phyloP scores from a whole-genome alignment of 1,284 basidiomycete genomes.

The Malassezia caprae region DNA sequence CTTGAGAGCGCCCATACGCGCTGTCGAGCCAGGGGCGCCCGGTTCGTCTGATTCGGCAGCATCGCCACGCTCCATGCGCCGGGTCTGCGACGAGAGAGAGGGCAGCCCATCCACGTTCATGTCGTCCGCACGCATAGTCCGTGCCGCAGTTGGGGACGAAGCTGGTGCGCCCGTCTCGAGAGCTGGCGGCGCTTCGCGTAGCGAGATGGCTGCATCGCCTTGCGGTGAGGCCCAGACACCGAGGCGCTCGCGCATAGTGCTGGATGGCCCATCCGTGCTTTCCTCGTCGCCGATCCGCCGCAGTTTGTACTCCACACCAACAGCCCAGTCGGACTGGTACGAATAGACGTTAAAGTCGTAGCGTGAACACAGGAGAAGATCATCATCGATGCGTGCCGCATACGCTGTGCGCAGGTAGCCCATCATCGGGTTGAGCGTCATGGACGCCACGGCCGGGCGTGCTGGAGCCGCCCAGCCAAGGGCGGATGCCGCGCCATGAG shows the following conservation, averaged over 20 bases:
- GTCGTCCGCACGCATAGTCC: background rate
- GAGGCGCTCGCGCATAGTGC: background rate
- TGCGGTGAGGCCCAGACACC: constrained; percentile 1
- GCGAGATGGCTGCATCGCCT: background rate
- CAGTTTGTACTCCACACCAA: constrained; percentile 53
- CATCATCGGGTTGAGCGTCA: constrained; percentile 90
- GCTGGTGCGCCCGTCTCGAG: background rate
- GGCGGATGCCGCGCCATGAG: constrained; percentile 53
- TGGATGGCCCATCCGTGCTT: background rate
- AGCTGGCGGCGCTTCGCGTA: constrained; percentile 7
- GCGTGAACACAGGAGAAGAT: constrained; percentile 76
- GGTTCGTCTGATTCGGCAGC: background rate
- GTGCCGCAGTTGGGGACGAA: background rate
- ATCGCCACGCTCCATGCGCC: background rate
- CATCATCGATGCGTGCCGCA: constrained; percentile 71
- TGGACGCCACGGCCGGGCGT: constrained; percentile 73
- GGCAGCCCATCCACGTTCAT: background rate
- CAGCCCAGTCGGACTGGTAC: constrained; percentile 87
- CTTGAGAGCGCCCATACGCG: constrained; percentile 65
- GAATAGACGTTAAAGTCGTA: constrained; percentile 96
- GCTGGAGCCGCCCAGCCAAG: constrained; percentile 24
- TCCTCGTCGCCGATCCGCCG: constrained; percentile 10
- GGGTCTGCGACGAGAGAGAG: background rate
- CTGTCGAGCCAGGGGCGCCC: background rate
- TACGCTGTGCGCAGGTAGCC: constrained; percentile 87